Evolutionary conservation across 345 rosid species (phyloP).

Genomic region (Tarenaya hassleriana): DNA sequence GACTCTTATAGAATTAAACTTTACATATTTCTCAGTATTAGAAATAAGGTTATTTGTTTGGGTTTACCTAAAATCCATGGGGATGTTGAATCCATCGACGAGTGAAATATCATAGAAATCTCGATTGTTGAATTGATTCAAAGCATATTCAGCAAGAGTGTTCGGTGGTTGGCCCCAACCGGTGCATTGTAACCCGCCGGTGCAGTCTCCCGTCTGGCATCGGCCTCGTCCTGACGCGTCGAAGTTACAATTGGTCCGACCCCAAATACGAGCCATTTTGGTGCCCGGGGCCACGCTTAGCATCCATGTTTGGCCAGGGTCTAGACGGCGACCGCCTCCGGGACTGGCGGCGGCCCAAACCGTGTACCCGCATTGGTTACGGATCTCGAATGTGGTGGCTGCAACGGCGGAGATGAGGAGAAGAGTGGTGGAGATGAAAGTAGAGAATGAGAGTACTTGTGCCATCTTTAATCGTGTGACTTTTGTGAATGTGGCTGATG

Average conservation of each 20-base stretch:
- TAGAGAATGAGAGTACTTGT: slow-evolving; percentile 11
- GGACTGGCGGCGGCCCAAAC: slow-evolving; percentile 51
- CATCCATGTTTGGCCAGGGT: slow-evolving; percentile 25
- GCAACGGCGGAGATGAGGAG: slow-evolving; percentile 16
- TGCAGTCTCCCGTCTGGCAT: slow-evolving; percentile 58
- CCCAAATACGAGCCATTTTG: slow-evolving; percentile 26
- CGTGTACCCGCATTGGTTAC: slow-evolving; percentile 34
- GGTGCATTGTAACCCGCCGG: slow-evolving; percentile 36
- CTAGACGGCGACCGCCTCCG: slow-evolving; percentile 30
- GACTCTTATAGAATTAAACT: no score
- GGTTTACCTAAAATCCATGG: slow-evolving; percentile 34
- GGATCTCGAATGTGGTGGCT: slow-evolving; percentile 38
- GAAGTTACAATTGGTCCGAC: slow-evolving; percentile 35
- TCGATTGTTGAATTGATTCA: slow-evolving; percentile 43
- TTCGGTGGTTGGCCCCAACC: slow-evolving; percentile 51
- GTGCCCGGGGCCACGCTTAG: slow-evolving; percentile 24
- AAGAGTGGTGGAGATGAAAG: slow-evolving; percentile 14
- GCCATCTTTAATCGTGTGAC: no score
- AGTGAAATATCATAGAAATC: slow-evolving; percentile 34
- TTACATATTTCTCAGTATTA: no score
- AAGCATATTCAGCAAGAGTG: slow-evolving; percentile 51
- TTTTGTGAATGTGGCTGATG: no score
- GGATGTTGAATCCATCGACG: slow-evolving; percentile 30
- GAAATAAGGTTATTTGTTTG: no score
- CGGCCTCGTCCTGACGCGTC: slow-evolving; percentile 26